These are phyloP conservation scores for Nevesoporus exiguus DNA, from an alignment of 768 basidiomycete genomes.

Conservation along the genomic window DNA sequence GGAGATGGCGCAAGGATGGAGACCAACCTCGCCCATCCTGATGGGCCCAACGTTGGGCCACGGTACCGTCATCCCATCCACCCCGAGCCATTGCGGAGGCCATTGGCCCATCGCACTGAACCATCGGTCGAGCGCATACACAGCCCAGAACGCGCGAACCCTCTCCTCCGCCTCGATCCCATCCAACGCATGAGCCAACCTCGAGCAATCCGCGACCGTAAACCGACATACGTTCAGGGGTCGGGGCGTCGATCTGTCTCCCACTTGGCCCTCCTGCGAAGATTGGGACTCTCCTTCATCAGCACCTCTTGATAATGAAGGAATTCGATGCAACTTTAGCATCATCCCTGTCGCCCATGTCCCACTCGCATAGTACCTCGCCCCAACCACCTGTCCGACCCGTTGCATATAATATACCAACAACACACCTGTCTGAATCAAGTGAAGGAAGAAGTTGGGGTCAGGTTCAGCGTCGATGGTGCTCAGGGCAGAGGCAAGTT, in stretches of 20 bases:
- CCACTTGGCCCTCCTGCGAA: not conserved
- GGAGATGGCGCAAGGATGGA: not conserved
- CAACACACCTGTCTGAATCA: conserved; percentile 62
- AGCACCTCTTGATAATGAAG: not conserved
- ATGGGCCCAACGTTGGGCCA: conserved; percentile 35
- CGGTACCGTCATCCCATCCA: conserved; percentile 36
- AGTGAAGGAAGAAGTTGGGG: conserved; percentile 44
- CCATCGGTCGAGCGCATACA: conserved; percentile 34
- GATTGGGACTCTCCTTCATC: conserved; percentile 1
- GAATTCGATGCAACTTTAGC: conserved; percentile 42
- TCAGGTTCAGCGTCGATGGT: conserved; percentile 30
- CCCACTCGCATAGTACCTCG: conserved; percentile 51
- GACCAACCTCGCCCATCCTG: conserved; percentile 3
- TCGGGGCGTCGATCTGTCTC: not conserved
- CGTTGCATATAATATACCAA: conserved; percentile 64
- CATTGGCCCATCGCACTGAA: conserved; percentile 29
- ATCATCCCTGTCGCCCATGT: conserved; percentile 46
- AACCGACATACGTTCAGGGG: not conserved
- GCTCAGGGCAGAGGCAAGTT: conserved; percentile 43
- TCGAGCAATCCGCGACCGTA: conserved; percentile 7
- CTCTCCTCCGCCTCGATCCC: conserved; percentile 37
- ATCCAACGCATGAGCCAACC: conserved; percentile 33
- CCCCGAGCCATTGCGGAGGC: conserved; percentile 16
- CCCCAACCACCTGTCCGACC: conserved; percentile 55
- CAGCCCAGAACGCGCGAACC: conserved; percentile 38